Conservation (phyloP, 2,329 filamentous ascomycete species). For the Dendrostoma leiphaemia region DNA sequence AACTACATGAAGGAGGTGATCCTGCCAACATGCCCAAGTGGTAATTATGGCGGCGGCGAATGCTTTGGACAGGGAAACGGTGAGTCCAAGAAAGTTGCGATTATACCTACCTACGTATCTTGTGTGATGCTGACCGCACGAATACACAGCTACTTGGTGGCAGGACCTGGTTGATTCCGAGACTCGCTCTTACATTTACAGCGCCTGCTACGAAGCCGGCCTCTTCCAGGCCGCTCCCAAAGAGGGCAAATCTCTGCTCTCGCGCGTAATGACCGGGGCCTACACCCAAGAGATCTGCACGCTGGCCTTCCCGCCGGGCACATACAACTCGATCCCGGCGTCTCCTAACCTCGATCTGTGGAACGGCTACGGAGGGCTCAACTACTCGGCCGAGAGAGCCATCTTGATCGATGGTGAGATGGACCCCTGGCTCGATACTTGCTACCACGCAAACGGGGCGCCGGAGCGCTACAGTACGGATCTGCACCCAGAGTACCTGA, state of each 20-base stretch:
- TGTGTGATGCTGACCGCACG: too few species aligned
- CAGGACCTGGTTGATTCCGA: constrained; percentile 39
- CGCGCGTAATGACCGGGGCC: constrained; percentile 41
- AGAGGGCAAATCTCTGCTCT: constrained; percentile 43
- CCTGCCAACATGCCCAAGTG: constrained; percentile 39
- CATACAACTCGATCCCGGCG: constrained; percentile 41
- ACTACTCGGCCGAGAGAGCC: constrained; percentile 43
- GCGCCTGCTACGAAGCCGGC: constrained; percentile 46
- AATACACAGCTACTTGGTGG: constrained; percentile 39
- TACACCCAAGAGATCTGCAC: constrained; percentile 56
- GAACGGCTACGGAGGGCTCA: constrained; percentile 46
- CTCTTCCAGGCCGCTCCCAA: constrained; percentile 46
- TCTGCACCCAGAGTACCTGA: constrained; percentile 46
- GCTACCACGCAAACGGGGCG: constrained; percentile 46
- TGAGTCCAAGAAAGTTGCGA: too few species aligned
- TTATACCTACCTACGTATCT: too few species aligned
- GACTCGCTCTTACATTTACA: constrained; percentile 47
- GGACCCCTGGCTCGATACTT: constrained; percentile 52
- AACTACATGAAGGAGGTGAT: constrained; percentile 47
- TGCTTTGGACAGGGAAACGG: constrained; percentile 39
- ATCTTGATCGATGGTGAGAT: constrained; percentile 51
- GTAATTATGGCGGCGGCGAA: constrained; percentile 37
- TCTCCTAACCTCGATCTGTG: constrained; percentile 39
- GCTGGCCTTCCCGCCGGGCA: constrained; percentile 50
- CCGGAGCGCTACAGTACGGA: constrained; percentile 36